Evolutionary conservation across 768 basidiomycete genomes (phyloP), one percentile per base, ranked within the genome.

Genomic region (Mycena capillaripes): DNA sequence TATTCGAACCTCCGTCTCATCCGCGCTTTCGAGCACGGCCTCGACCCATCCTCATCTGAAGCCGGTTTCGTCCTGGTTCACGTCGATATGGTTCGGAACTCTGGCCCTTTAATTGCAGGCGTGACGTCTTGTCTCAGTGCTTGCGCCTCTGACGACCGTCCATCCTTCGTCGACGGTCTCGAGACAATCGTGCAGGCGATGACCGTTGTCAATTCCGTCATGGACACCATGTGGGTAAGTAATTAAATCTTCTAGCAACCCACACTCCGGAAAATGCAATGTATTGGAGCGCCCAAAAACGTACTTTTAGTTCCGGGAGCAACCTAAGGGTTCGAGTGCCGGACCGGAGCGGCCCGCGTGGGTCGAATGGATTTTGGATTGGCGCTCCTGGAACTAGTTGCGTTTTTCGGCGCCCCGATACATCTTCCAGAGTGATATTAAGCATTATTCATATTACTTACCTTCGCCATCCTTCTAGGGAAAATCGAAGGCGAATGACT

Each of bases 1-100:
- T 79, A 78, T 50, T 76, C 78, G 36, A 82, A 82, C 73, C 78
- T 82, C 23, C 77, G 79, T n/a, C 76, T 82, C 42, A 79, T 82
- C 55, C 79, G 81, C 27, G 81, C 81, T 14, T 82, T 82, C 69
- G 81, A 82, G 66, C 74, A 78, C n/a, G 75, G 75, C 5, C 69
- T 76, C 29, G 75, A 79, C 66, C 76, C 74, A 3, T 40, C 66
- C 36, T 76, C 77, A n/a, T 77, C 74, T 40, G 79, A 78, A 56
- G 77, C 77, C 8, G 78, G 77, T 3, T 79, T 78, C 58, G 76
- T 78, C 32, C 69, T 79, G 23, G 79, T 79, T 29, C 78, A 78
- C 58, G 77, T 81, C 25, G 76, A 77, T 57, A 81, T 81, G 81
- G 81, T 81, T 23, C 65, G 62, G 0, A 76, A 81, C 48, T 79